A percentile compares a stretch with the other conserved stretches of the same genome.
Evolutionary conservation across 2,329 filamentous ascomycete species (phyloP).

Genomic region (Colletotrichum sidae): DNA sequence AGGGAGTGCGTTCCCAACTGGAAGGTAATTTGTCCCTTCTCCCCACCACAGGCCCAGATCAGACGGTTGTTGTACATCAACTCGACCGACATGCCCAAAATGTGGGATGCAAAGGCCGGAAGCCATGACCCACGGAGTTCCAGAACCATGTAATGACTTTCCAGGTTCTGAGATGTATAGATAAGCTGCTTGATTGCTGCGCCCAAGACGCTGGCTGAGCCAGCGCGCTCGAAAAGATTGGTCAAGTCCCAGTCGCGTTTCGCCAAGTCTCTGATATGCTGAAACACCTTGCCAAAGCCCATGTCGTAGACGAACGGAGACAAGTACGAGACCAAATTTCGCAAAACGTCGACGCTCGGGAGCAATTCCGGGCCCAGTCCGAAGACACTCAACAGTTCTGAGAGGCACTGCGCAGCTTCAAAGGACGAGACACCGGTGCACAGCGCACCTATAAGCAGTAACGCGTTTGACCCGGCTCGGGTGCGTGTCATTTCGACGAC

Average conservation of each 20-base stretch:
- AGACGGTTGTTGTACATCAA: neutral
- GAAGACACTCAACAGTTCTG: neutral
- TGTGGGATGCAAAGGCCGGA: neutral
- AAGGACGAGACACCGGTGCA: accelerated
- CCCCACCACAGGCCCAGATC: neutral
- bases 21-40: neutral
- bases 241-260: neutral
- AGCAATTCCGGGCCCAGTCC: neutral
- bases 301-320: neutral
- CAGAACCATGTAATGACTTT: constrained; percentile 5
- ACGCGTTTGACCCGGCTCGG: neutral
- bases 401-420: neutral
- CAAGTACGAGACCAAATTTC: neutral
- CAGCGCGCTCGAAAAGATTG: neutral
- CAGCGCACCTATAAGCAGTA: neutral
- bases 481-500: constrained; percentile 3
- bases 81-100: constrained; percentile 14
- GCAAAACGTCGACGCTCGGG: neutral
- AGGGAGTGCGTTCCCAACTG: neutral
- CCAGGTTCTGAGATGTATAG: neutral
- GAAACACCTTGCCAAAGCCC: constrained; percentile 5
- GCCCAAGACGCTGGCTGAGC: neutral
- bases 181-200: neutral
- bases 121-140: neutral
- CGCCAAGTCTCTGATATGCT: neutral